Base-by-base conservation (phyloP, 2,329 filamentous ascomycete genomes). In the Pseudogymnoascus sp. region DNA sequence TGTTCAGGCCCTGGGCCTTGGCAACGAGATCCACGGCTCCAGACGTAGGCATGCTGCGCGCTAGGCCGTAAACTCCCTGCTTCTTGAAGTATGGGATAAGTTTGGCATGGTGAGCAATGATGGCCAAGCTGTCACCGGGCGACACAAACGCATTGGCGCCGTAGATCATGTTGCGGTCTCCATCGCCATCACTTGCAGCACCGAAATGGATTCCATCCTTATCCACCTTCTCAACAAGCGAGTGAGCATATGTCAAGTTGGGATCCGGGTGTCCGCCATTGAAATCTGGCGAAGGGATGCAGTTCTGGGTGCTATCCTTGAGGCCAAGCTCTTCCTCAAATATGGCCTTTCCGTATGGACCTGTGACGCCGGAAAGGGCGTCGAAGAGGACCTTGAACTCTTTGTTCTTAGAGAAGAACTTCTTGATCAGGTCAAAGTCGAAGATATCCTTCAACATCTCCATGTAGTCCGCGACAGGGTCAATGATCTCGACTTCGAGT, bases 151-250 rank as follows among this genome's bases (percentile, higher is more conserved):
- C 87, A 73, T 96, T 93, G 69, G 93, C 93, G 67, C 95, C 95
- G 79, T 99, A 99, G 74, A 99, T 99, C 95, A 99, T 99, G 86
- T 99, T 99, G 71, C 95, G 90, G 82, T 99, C 95, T 72, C 95
- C 95, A 72, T 99, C 95, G 70, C 95, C 95, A 70, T 99, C 95
- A 67, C 91, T 96, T 59, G 95, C 95, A 64, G 95, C 95, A 73
- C 95, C 95, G 72, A 99, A 99, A 74, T 96, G 95, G 68, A 99
- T 92, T 65, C 87, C 85, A 72, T 91, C 87, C 80, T 90, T 90
- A 77, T 99, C 92, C 44, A 99, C 95, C 66, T 87, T 90, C 73
- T 96, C 91, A 65, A 99, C 95, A 44, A 99, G 84, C 62, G 91
- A 93, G 79, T 96, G 91, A 31, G 95, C 95, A 72, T 99, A 99